Conservation (phyloP, 768 basidiomycete species). For the Trametes gibbosa region DNA sequence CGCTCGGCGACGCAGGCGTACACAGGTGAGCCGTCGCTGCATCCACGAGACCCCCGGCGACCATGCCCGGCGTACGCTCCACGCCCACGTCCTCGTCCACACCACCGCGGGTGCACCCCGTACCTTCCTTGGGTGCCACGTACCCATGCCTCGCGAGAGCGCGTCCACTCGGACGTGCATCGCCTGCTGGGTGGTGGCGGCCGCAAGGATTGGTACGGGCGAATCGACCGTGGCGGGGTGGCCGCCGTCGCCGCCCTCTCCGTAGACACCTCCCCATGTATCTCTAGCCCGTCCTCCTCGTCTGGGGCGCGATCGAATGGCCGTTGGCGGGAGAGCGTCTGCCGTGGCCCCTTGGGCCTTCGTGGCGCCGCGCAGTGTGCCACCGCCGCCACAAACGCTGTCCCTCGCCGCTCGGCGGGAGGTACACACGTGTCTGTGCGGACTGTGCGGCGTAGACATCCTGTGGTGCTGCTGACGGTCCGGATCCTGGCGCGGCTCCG, state of each 20-base stretch:
- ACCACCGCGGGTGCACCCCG: slow-evolving; percentile 16
- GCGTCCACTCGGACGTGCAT: slow-evolving; percentile 14
- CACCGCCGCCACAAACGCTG: not conserved
- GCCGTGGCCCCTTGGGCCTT: not conserved
- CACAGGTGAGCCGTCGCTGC: not conserved
- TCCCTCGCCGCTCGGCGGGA: not conserved
- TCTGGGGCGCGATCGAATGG: no score
- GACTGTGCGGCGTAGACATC: no score
- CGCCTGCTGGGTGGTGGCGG: slow-evolving; percentile 28
- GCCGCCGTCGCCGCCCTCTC: not conserved
- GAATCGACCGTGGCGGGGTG: slow-evolving; percentile 8
- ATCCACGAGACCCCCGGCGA: no score
- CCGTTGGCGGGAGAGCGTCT: no score
- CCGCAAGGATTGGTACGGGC: slow-evolving; percentile 32
- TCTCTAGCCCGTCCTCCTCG: no score
- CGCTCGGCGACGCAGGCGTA: not conserved
- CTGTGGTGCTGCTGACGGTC: not conserved
- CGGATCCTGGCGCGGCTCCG: not conserved
- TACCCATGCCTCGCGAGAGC: slow-evolving; percentile 21
- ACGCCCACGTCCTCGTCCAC: not conserved
- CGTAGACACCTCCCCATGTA: no score
- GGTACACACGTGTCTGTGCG: not conserved
- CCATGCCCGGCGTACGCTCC: no score
- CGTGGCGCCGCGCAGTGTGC: not conserved
- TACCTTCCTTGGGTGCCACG: slow-evolving; percentile 22